Conservation (phyloP, 768 basidiomycete species). For the Russula sp. region DNA sequence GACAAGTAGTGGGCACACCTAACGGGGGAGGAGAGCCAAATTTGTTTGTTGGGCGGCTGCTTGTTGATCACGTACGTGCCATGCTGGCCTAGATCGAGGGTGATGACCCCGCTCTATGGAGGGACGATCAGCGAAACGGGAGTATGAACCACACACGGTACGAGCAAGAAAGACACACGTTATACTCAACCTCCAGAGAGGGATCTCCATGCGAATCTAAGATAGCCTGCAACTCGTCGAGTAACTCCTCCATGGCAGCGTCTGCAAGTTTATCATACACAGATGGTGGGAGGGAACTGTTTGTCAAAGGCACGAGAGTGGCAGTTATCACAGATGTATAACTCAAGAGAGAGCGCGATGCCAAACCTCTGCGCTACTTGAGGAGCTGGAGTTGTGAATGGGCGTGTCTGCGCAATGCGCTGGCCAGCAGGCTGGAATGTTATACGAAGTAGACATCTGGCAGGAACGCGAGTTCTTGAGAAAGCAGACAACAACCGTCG, state of each 20-base stretch:
- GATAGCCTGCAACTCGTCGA: constrained; percentile 66
- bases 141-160: constrained; percentile 42
- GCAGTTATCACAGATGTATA: constrained; percentile 1
- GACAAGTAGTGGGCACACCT: constrained; percentile 42
- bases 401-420: neutral
- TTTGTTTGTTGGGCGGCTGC: constrained; percentile 95
- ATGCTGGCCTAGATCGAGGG: constrained; percentile 61
- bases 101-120: constrained; percentile 74
- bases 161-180: neutral
- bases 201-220: constrained; percentile 52
- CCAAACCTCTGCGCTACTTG: constrained; percentile 14
- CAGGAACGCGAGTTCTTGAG: neutral
- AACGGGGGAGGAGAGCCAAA: constrained; percentile 87
- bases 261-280: constrained; percentile 71
- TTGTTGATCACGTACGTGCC: constrained; percentile 97
- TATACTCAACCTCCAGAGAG: constrained; percentile 80
- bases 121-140: neutral
- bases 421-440: neutral
- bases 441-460: neutral
- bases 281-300: constrained; percentile 13
- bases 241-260: constrained; percentile 63
- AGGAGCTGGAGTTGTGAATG: constrained; percentile 2
- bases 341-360: neutral
- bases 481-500: neutral
- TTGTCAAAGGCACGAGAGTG: neutral